Evolutionary conservation across 2,329 filamentous ascomycete genomes (phyloP).

Genomic region (Ophiostoma fasciatum): DNA sequence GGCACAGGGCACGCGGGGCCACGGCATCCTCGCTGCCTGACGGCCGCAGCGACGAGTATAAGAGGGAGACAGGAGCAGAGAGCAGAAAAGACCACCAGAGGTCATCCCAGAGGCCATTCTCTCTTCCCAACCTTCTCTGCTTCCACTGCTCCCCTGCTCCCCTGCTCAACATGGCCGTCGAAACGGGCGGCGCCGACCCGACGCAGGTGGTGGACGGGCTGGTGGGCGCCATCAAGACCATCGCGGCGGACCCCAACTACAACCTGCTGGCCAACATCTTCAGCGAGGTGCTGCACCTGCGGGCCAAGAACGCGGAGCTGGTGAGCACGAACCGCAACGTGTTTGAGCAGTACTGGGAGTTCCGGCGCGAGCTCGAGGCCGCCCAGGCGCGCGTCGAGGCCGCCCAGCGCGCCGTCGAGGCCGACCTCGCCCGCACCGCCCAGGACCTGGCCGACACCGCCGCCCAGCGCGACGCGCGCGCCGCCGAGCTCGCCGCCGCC

Average conservation of each 20-base stretch:
- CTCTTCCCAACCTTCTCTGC: too few relatives aligned
- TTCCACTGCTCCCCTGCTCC: too few relatives aligned
- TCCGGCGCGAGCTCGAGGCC: slow-evolving; percentile 19
- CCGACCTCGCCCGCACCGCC: slow-evolving; percentile 9
- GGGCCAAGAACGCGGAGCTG: slow-evolving; percentile 18
- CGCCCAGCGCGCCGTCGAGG: slow-evolving; percentile 16
- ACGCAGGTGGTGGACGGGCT: slow-evolving; percentile 17
- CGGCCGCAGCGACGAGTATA: too few relatives aligned
- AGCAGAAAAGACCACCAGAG: too few relatives aligned
- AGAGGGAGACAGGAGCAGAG: too few relatives aligned
- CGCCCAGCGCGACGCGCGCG: not conserved
- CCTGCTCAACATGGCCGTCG: slow-evolving; percentile 7
- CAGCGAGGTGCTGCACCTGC: slow-evolving; percentile 19
- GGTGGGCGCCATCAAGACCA: slow-evolving; percentile 19
- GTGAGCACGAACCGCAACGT: slow-evolving; percentile 17
- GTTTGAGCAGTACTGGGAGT: slow-evolving; percentile 20
- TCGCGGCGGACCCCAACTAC: slow-evolving; percentile 20
- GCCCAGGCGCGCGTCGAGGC: slow-evolving; percentile 13
- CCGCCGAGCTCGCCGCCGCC: slow-evolving; percentile 12
- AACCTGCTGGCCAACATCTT: slow-evolving; percentile 20
- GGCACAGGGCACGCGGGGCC: too few relatives aligned
- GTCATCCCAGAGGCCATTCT: too few relatives aligned
- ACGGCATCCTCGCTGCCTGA: too few relatives aligned
- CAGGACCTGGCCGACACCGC: too few relatives aligned
- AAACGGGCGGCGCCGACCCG: slow-evolving; percentile 5